Base-by-base conservation (phyloP, 768 basidiomycete species). In the Phanerochaete carnosa region DNA sequence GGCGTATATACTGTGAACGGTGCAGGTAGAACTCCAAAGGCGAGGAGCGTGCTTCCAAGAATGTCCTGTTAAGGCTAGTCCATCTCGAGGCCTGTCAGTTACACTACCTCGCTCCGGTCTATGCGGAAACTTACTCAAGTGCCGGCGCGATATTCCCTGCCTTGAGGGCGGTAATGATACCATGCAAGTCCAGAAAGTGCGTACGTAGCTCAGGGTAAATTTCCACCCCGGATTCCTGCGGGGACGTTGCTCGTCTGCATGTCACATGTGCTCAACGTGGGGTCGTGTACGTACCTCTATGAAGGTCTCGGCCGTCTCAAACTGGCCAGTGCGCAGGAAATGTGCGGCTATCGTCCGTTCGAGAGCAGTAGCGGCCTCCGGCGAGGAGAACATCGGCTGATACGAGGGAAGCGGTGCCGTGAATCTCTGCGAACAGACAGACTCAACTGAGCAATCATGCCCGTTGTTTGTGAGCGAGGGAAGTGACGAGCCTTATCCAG, bases 11-110 rank as follows among this genome's bases (percentile, higher is more conserved):
- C 71, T 94, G 89, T 11, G 93, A 94, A 28, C 93, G 90, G 66
- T 98, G 93, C 28, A 98, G 83, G 69, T 89, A 78, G 70, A 96
- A 99, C 66, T 94, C 92, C 12, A 99, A 82, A 0, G 92, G 82
- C 0, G 95, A 96, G 9, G 83, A 83, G 32, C 89, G 87, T 5
- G 79, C 74, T 49, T 78, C 78, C 13, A 97, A 79, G 69, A 92
- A 95, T 2, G 68, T 57, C 29, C 82, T 80, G 67, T 95, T 87
- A 56, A 76, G 77, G 45, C 75, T 76, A 15, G 88, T 84, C 97
- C 96, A 98, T 61, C 95, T 97, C 67, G 22, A 62, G 16, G 45
- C 37, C 46, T n/a, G 30, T 35, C 53, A 51, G 58, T 22, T 56
- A 35, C 5, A 23, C 37, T 25, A 15, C 22, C 35, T 47, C 32